Evolutionary conservation across 1,284 basidiomycete species (phyloP), one percentile per base, ranked within the genome.

Genomic region (Sporisorium iseilematis-ciliati): DNA sequence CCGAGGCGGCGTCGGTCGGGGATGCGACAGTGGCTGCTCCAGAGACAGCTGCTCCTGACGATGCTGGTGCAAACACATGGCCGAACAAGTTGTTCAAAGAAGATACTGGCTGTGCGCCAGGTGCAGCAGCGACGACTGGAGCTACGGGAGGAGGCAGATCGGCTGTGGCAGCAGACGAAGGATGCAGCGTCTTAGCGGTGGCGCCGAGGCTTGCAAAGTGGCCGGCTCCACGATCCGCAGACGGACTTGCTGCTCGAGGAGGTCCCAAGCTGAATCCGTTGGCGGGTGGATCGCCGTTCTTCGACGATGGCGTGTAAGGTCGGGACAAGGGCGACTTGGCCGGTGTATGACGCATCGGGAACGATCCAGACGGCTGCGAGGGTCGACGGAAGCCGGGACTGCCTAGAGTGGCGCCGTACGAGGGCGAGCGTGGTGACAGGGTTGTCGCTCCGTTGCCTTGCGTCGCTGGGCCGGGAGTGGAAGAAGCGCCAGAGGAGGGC

Each of bases 261-360:
- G 72, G 72, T 14, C 58, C 58, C 7, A 75, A 29, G 60, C 72
- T 70, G 64, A 70, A 69, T 7, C 72, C 72, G 29, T 67, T 70
- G 20, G 31, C 29, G 5, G 62, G 66, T n/a, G 57, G 53, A 3
- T 61, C 64, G 33, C 59, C 68, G 12, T 71, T 61, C 49, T 49
- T 56, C 41, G 49, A 35, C 11, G 38, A 25, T 20, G 66, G 43
- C 42, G 66, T 68, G 50, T 75, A 64, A 10, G 73, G 64, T 16
- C 65, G 48, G 4, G 75, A 78, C 33, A 78, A 54, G 14, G 75
- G 75, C 46, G 75, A 78, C 33, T 66, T 65, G 23, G 72, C 72
- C 8, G 75, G 71, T 23, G 67, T 67, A 38, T 78, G 75, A 26
- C 75, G 75, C 66, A 78, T 64, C 2, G 75, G 72, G 48, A 78